Base-by-base conservation (phyloP, 192 early-diverging fungal species). In the Coemansia sp. region DNA sequence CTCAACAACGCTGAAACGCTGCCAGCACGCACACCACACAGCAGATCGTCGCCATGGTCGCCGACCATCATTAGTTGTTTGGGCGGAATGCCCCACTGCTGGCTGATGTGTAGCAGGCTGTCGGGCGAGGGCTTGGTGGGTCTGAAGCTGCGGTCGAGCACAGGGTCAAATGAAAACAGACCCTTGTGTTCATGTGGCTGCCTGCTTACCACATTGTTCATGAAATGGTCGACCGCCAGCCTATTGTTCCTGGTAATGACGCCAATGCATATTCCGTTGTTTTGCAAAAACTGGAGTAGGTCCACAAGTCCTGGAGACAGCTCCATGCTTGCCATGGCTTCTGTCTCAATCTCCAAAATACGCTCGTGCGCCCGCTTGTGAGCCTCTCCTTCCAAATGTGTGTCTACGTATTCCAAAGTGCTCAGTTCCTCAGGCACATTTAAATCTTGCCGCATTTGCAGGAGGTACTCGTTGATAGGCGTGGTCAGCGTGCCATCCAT, bases 11-110 rank as follows among this genome's bases (percentile, higher is more conserved):
- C 67, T 12, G 79, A 42, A 29, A 83, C 61, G 40, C 65, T 66
- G 6, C 81, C 81, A 1, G 78, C 81, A 2, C 70, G 62, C 6
- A 63, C 44, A 1, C 81, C 81, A 19, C 81, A 83, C 31, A 69
- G 50, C n/a, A 83, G 55, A 31, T 83, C 81, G 56, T 83, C 81
- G 31, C 62, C 58, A 47, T 81, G 67, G 58, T 83, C 81, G 30
- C 81, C 81, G 11, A 83, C 81, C 78, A 83, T 83, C 72, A 80
- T 47, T 12, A 80, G 62, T 44, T 81, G 62, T 18, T 67, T 51
- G 8, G 81, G 72, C 33, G 61, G 66, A 42, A 83, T 65, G 3
- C 58, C 58, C 81, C 81, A 83, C 23, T 7, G 8, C 46, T 53
- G 18, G 27, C 74, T 76, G 51, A 81, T 67, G 48, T 77, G 64